Evolutionary conservation across 83 land plant species (phyloP).

Genomic region (Thuja plicata): DNA sequence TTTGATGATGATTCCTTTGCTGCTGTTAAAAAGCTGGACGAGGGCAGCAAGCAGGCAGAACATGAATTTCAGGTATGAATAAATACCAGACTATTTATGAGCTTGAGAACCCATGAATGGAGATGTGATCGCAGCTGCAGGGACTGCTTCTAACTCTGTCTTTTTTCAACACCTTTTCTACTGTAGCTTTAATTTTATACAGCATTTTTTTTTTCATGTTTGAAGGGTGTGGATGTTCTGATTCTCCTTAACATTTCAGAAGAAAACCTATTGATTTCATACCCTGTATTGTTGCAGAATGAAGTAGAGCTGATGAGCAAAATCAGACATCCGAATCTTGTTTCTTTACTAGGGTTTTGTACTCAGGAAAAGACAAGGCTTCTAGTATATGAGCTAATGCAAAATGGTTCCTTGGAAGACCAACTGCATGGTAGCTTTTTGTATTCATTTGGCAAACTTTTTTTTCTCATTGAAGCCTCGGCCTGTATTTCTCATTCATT

Average conservation of each 20-base stretch:
- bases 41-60: conserved; percentile 30
- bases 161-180: not conserved
- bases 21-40: conserved; percentile 70
- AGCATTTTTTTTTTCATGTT: not conserved
- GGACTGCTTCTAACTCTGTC: not conserved
- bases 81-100: not conserved
- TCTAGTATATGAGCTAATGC: conserved; percentile 76
- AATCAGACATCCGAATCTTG: conserved; percentile 69
- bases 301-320: conserved; percentile 58
- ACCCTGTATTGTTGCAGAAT: conserved; percentile 42
- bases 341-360: conserved; percentile 59
- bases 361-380: conserved; percentile 45
- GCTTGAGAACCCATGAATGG: not conserved
- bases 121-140: not conserved
- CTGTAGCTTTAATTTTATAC: not conserved
- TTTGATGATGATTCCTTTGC: conserved; percentile 44
- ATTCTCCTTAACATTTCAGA: not conserved
- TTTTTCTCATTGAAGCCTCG: not conserved
- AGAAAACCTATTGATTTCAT: conserved; percentile 3
- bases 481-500: not conserved
- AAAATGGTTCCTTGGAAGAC: conserved; percentile 71
- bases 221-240: not conserved
- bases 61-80: conserved; percentile 57
- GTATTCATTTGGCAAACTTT: not conserved
- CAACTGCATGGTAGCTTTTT: conserved; percentile 64